Conservation (phyloP, 2,329 filamentous ascomycete species). For the Diaporthe nobilis region DNA sequence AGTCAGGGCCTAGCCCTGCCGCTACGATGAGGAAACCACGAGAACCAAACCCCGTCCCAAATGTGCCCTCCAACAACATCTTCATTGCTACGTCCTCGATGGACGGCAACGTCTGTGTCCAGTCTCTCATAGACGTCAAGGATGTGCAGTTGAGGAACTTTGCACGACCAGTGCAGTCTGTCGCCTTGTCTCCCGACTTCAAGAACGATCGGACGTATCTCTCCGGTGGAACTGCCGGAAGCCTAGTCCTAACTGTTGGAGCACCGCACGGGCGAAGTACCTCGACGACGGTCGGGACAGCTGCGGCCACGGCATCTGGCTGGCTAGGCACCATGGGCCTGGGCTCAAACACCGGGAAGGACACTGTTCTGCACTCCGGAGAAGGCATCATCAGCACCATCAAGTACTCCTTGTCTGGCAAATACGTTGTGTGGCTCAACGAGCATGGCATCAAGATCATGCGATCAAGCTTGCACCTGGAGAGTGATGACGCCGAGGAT, state of each 20-base stretch:
- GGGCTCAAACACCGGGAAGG: conserved; percentile 82
- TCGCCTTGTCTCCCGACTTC: conserved; percentile 95
- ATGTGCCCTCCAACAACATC: conserved; percentile 89
- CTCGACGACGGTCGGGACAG: conserved; percentile 87
- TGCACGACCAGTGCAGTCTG: conserved; percentile 89
- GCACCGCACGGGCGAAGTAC: conserved; percentile 86
- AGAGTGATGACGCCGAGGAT: conserved; percentile 81
- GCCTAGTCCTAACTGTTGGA: conserved; percentile 87
- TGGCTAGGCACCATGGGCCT: conserved; percentile 94
- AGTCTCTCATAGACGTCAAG: conserved; percentile 87
- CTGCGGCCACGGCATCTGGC: conserved; percentile 85
- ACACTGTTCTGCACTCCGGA: conserved; percentile 89
- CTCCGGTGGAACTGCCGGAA: conserved; percentile 90
- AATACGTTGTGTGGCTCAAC: conserved; percentile 95
- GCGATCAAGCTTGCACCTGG: conserved; percentile 87
- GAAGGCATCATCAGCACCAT: conserved; percentile 93
- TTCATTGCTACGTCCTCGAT: conserved; percentile 94
- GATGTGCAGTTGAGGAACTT: conserved; percentile 96
- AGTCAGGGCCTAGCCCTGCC: conserved; percentile 57
- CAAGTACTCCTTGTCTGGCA: conserved; percentile 94
- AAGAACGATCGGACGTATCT: conserved; percentile 90
- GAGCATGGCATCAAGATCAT: conserved; percentile 99
- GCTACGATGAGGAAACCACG: conserved; percentile 65
- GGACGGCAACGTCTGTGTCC: conserved; percentile 94
- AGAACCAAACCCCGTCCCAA: conserved; percentile 72